Base-by-base conservation (phyloP, 257 asterid species). In the Solanum sejunctum region DNA sequence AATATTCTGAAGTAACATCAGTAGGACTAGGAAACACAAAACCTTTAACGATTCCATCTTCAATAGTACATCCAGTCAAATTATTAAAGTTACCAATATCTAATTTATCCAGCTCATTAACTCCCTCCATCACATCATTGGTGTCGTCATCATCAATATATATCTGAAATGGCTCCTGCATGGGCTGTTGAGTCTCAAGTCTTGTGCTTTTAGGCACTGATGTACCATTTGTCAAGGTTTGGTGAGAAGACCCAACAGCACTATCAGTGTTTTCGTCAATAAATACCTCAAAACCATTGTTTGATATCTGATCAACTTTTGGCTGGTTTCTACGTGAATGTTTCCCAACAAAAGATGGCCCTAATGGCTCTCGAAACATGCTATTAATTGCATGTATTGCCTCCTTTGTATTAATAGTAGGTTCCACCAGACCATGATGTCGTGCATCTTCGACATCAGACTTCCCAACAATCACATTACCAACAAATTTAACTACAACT, bases 401-500 rank as follows among this genome's bases (percentile, higher is more conserved):
- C 88, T 92, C 98, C 90, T 88, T 95, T 21, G 97, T 95, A 89
- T 94, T 94, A 79, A 93, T 81, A 41, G 98, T 95, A 67, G 98
- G 98, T 85, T 95, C 99, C 90, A 96, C 93, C 41, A 96, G 95
- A 81, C 98, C 98, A 66, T 94, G 97, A 94, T 96, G 99, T 8
- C 96, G 89, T 86, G 95, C 92, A 87, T 96, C 95, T 91, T 96
- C 97, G 61, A 92, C 87, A 23, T 83, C 86, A 52, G 99, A 92
- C 86, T 88, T 93, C 86, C 98, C 97, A 84, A 89, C 91, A 83
- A 95, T 82, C 66, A 96, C 97, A 87, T 92, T 91, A 88, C 91
- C 95, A 20, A 91, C 94, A 89, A 93, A 92, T 87, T 90, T 95
- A 52, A 66, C 92, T 83, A 94, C 91, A 83, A 89, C 85, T 12